These are phyloP conservation scores for Ajuga chamaepitys DNA, from an alignment of 257 asterid genomes.

Conservation along the genomic window DNA sequence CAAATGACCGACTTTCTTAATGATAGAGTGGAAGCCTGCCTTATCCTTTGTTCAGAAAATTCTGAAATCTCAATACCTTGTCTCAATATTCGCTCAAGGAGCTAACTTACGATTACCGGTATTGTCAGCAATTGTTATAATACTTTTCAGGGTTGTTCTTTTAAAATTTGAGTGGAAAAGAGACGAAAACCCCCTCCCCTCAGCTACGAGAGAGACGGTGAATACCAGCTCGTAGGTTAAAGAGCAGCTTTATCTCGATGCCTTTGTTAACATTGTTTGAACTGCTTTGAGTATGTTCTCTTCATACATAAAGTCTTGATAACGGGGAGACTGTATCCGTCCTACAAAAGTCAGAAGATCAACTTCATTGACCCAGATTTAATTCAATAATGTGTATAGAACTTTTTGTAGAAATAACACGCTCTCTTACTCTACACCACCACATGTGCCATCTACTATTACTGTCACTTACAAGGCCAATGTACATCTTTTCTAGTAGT, in stretches of 20 bases:
- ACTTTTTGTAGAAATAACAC: not conserved
- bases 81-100: not conserved
- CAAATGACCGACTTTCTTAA: not conserved
- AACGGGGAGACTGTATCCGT: not conserved
- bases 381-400: not conserved
- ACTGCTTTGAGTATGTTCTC: not conserved
- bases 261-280: not conserved
- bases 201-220: not conserved
- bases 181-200: too few species aligned
- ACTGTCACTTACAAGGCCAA: not conserved
- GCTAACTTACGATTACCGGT: too few species aligned
- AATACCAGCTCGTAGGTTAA: not conserved
- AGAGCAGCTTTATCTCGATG: not conserved
- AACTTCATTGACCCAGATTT: not conserved
- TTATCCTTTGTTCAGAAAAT: not conserved
- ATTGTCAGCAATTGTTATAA: not conserved
- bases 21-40: not conserved
- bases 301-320: not conserved
- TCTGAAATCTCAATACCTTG: not conserved
- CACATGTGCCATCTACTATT: not conserved
- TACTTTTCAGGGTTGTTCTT: not conserved
- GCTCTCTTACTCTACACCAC: constrained; percentile 5
- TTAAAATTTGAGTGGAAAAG: not conserved
- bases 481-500: not conserved
- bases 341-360: not conserved